Conservation (phyloP, 805 yeast species). For the Metschnikowia noctiluminum region DNA sequence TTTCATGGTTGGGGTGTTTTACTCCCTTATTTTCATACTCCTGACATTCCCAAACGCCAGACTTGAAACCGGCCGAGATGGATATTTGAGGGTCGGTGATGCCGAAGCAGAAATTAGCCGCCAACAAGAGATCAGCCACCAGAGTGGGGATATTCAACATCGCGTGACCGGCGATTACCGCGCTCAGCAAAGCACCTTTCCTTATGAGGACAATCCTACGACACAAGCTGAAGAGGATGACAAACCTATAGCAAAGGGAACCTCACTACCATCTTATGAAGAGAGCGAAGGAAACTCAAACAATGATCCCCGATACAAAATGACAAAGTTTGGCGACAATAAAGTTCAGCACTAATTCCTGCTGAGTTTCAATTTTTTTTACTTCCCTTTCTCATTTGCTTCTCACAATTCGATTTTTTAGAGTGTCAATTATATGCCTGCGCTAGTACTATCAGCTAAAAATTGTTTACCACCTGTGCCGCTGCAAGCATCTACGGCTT, state of each 20-base stretch:
- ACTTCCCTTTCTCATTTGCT: background rate
- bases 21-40: constrained; percentile 28
- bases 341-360: constrained; percentile 26
- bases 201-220: background rate
- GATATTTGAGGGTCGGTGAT: constrained; percentile 24
- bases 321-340: constrained; percentile 25
- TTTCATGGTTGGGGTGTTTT: constrained; percentile 26
- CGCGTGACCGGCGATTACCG: background rate
- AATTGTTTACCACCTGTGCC: no score
- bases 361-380: no score
- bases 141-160: constrained; percentile 8
- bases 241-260: background rate
- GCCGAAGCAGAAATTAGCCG: constrained; percentile 6
- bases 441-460: background rate
- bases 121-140: constrained; percentile 4
- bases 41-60: constrained; percentile 20
- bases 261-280: constrained; percentile 25
- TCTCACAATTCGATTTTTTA: no score
- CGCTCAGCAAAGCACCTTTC: background rate
- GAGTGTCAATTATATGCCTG: background rate
- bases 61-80: constrained; percentile 11
- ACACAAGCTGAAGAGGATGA: background rate
- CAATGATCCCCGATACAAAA: constrained; percentile 4
- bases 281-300: constrained; percentile 20
- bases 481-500: no score